Base-by-base conservation (phyloP, 176 grass and related monocot species). In the Zoysia japonica region DNA sequence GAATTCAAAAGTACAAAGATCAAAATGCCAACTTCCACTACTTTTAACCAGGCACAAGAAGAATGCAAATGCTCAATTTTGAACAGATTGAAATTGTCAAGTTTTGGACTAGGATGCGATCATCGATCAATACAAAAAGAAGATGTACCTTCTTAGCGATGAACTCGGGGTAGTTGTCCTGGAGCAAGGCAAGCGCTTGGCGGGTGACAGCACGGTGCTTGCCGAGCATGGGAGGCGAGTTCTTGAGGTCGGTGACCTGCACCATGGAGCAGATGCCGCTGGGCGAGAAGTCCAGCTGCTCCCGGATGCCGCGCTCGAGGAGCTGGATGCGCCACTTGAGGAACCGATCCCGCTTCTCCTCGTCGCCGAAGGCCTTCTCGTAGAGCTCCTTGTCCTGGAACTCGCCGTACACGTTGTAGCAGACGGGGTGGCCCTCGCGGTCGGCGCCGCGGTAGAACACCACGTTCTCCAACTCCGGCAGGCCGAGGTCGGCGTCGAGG, bases 151-250 rank as follows among this genome's bases (percentile, higher is more conserved):
- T 98, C 75, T 94, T 98, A 47, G 88, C 86, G 28, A 98, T 87
- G 77, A 98, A 94, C 60, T 98, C 95, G 35, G 95, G 95, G 78
- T 98, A 98, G 81, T 98, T 98, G 82, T 98, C 95, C 84, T 98
- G 95, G 43, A 98, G 82, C 74, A 98, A 77, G 4, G 90, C 72
- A 8, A 98, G 77, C 0, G 92, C 92, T 81, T 93, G 95, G 42
- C 75, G 87, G 0, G 92, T 94, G 66, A 92, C 95, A 68, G 85
- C 46, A 46, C 95, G 92, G 77, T 94, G 95, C 85, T 98, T 94
- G 74, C 95, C 95, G 48, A 97, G 87, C 57, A 91, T 90, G 59
- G 87, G 87, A 2, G 95, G 95, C 11, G 95, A 88, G 85, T 98
- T 98, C 92, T 89, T 98, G 75, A 94, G 88, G 74, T 98, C 95